Evolutionary conservation across 768 basidiomycete species (phyloP).

Genomic region (Austroboletus festivus): DNA sequence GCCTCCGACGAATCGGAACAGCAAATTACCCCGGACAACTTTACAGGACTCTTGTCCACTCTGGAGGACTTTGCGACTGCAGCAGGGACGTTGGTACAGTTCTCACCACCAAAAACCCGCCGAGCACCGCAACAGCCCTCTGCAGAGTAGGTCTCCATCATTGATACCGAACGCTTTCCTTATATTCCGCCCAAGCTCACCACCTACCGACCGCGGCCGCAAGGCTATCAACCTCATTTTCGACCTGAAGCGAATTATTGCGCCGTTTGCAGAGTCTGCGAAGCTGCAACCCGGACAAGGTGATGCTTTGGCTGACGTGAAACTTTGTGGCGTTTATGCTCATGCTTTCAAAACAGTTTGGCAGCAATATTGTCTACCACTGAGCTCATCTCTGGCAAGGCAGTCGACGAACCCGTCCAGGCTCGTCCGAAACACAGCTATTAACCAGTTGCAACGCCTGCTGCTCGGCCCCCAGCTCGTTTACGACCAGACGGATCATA

Average conservation of each 20-base stretch:
- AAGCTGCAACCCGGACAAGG: conserved; percentile 35
- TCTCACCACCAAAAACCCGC: conserved; percentile 52
- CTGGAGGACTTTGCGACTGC: conserved; percentile 84
- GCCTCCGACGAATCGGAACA: conserved; percentile 58
- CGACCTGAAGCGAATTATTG: conserved; percentile 64
- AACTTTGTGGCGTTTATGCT: no score
- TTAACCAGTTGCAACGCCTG: conserved; percentile 79
- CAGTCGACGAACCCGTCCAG: conserved; percentile 82
- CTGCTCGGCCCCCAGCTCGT: conserved; percentile 74
- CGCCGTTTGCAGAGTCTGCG: conserved; percentile 52
- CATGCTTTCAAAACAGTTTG: conserved; percentile 55
- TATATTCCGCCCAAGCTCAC: conserved; percentile 47
- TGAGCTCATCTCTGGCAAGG: conserved; percentile 67
- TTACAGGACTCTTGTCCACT: conserved; percentile 71
- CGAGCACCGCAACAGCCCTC: conserved; percentile 48
- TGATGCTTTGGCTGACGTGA: conserved; percentile 13
- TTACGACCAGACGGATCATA: conserved; percentile 54
- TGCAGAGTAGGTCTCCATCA: conserved; percentile 44
- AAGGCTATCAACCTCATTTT: conserved; percentile 80
- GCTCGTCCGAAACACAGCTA: conserved; percentile 80
- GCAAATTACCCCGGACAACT: conserved; percentile 73
- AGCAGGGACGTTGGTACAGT: conserved; percentile 63
- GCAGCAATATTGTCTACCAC: conserved; percentile 72
- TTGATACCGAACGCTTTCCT: neutral
- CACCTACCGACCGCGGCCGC: conserved; percentile 74